Base-by-base conservation (phyloP, 129 eudicot species). In the Artemisia annua region DNA sequence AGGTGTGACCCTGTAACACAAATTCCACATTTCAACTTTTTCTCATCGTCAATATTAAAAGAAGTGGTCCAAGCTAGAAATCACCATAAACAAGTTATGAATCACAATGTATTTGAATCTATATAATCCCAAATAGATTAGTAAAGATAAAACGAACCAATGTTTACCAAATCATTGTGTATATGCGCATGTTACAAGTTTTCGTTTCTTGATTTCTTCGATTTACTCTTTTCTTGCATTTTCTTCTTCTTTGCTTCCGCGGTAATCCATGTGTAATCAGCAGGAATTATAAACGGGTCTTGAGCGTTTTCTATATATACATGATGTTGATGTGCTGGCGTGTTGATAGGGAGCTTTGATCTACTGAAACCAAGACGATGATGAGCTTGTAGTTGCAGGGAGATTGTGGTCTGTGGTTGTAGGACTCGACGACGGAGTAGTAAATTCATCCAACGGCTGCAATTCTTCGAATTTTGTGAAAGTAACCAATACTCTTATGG, bases 371-470 rank as follows among this genome's bases (percentile, higher is more conserved):
- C 97, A 91, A 30, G 89, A 88, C 7, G 94, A 83, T 43, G 78
- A 84, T 43, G 81, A 63, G 67, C 67, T 70, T 16, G 26, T n/a
- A 50, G 59, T 48, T 55, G 83, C 1, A 12, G 83, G 74, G 75
- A 81, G 82, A 72, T 71, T 90, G 28, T 64, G 74, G 58, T 76
- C 83, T 56, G 71, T 50, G 30, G 80, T 76, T 11, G 83, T 76
- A 22, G 97, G 97, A 56, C 97, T 91, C 15, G 96, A 81, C 62
- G 93, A 96, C 4, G 97, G 96, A 9, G 97, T 91, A 12, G 82
- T 79, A 57, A 91, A 91, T 76, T 88, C 97, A 24, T 91, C 97
- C 75, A 83, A 49, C 3, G 91, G 96, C 54, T 85, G 76, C 32
- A 91, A 67, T 67, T 91, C 97, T 73, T 88, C 93, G 26, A 91